Evolutionary conservation across 306 rosid species (phyloP).

Genomic region (Hippophae gyantsensis): DNA sequence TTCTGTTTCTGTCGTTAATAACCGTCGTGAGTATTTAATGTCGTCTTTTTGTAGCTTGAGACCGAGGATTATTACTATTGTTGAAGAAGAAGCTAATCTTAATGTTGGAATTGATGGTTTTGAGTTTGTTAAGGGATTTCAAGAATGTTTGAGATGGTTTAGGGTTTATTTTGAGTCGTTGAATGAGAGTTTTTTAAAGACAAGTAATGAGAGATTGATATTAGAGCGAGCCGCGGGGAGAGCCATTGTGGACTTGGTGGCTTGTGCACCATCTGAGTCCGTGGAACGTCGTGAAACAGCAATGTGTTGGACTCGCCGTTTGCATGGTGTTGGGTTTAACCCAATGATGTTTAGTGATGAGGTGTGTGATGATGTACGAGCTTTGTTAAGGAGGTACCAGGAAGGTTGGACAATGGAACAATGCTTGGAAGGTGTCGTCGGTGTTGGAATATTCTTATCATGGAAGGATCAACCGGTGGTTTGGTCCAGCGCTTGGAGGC

Average conservation of each 20-base stretch:
- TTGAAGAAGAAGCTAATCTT: conserved; percentile 86
- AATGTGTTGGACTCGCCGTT: conserved; percentile 49
- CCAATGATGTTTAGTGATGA: conserved; percentile 68
- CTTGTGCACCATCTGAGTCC: conserved; percentile 42
- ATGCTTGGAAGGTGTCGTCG: conserved; percentile 32
- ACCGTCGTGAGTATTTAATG: conserved; percentile 45
- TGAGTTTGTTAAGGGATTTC: conserved; percentile 63
- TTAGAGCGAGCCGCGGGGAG: conserved; percentile 74
- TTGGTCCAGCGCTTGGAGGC: conserved; percentile 95
- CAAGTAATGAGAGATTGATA: conserved; percentile 66
- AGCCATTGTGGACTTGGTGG: conserved; percentile 71
- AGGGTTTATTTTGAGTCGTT: conserved; percentile 83
- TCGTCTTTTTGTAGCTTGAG: conserved; percentile 36
- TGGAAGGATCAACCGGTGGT: conserved; percentile 91
- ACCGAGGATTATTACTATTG: conserved; percentile 68
- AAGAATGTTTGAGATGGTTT: conserved; percentile 88
- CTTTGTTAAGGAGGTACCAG: conserved; percentile 72
- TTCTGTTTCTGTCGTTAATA: conserved; percentile 32
- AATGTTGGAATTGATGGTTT: conserved; percentile 58
- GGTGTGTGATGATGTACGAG: conserved; percentile 77
- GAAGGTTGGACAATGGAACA: conserved; percentile 87
- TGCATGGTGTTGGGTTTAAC: conserved; percentile 56
- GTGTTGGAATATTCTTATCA: conserved; percentile 58
- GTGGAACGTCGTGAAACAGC: conserved; percentile 71
- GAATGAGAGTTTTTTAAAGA: conserved; percentile 62